Base-by-base conservation (phyloP, 2,329 filamentous ascomycete species). In the Triangularia setosa region DNA sequence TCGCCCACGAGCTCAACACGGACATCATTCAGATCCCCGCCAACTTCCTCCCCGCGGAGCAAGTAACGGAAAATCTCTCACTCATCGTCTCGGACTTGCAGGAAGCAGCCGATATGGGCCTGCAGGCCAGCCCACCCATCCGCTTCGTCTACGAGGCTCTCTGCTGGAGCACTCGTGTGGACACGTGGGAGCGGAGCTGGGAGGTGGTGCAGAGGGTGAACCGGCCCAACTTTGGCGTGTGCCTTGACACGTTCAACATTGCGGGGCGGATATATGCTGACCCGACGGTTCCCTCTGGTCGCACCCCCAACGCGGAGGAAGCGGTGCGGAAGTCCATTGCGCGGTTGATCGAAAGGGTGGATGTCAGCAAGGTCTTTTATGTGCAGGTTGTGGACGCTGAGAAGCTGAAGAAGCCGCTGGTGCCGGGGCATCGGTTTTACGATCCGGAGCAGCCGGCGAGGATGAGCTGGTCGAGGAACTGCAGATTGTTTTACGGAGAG, bases 401-500 rank as follows among this genome's bases (percentile, higher is more conserved):
- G 73, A 79, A 83, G 3, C 79, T 93, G 3, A 71, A 75, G 0
- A 70, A 77, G 11, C 90, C 90, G 0, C 75, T 93, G 8, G 70
- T 81, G 2, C 72, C 80, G 21, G 81, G 79, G 1, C 88, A 91
- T 72, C 73, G 78, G 5, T 89, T 84, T 70, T 83, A 89, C 76
- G 78, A 84, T 8, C 74, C 80, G 0, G 81, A 79, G 4, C 88
- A 90, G 74, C 83, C 82, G 16, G 72, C 84, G 1, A 78, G 88
- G 3, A 93, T 94, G 91, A 91, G 84, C 71, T 94, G 91, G 91
- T 91, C 85, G 40, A 78, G 91, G 18, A 93, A 93, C 73, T 90
- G 88, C 67, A 80, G 91, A 18, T 74, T 90, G 2, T 92, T 90
- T 72, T 86, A 89, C 66, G 87, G 90, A 69, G 78, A 89, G 73